Evolutionary conservation across 2,329 filamentous ascomycete genomes (phyloP), one percentile per base, ranked within the genome.

Genomic region (Intubia oerlemansii): DNA sequence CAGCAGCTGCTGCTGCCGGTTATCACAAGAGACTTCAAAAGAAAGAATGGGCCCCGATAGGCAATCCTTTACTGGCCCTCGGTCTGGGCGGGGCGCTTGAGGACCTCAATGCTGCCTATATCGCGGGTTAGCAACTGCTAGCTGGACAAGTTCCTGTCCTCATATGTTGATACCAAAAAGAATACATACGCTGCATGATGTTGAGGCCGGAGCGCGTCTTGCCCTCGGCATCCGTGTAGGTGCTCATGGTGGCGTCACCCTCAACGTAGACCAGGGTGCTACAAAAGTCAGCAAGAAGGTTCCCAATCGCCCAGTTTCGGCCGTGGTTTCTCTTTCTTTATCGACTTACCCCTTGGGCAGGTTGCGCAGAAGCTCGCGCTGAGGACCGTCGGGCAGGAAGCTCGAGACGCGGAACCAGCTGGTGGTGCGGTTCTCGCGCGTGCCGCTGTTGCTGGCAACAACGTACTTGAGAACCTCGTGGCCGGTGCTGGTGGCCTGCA

Each of bases 291-390:
- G n/a, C n/a, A n/a, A n/a, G n/a, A n/a, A n/a, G n/a, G n/a, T n/a
- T n/a, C n/a, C n/a, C n/a, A n/a, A n/a, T n/a, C n/a, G n/a, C n/a
- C n/a, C n/a, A n/a, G n/a, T n/a, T n/a, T n/a, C n/a, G n/a, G n/a
- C n/a, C n/a, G n/a, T n/a, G n/a, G n/a, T n/a, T n/a, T n/a, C n/a
- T n/a, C n/a, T n/a, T n/a, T n/a, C n/a, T n/a, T n/a, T n/a, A n/a
- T n/a, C n/a, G n/a, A n/a, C n/a, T n/a, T n/a, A n/a, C n/a, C n/a
- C 85, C 60, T 93, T 95, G 31, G 69, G 68, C 50, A 93, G 52
- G 43, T 53, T 57, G 44, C 78, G 54, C 41, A 92, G 48, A 44
- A 66, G 74, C 37, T 92, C 78, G 44, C 73, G 71, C 47, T 64
- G 59, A 28, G 63, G 51, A 10, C 75, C 78, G 38, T 79, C 70